Percentiles rank a stretch among this genome's conserved stretches.
Evolutionary conservation across 805 yeast species (phyloP).

Genomic region (Pichia gijzeniarum): DNA sequence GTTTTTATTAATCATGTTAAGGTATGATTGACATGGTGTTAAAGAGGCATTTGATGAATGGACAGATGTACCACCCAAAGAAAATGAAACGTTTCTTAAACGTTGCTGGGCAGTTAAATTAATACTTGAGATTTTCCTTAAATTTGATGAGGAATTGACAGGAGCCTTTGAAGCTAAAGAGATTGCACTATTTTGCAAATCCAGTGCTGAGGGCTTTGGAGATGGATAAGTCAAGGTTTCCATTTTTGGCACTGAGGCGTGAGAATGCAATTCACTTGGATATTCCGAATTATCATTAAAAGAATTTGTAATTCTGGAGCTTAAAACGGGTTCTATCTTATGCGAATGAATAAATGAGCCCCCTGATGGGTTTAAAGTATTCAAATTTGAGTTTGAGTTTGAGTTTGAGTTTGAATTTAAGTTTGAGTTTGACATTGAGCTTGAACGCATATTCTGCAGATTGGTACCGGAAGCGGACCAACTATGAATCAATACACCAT

Average conservation of each 20-base stretch:
- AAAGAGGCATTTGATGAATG: constrained; percentile 10
- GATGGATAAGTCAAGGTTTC: constrained; percentile 11
- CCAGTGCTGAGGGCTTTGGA: constrained; percentile 10
- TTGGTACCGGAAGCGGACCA: constrained; percentile 9
- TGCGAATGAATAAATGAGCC: constrained; percentile 10
- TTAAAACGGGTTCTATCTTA: background rate
- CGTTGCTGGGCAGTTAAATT: constrained; percentile 12
- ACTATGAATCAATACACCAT: constrained; percentile 10
- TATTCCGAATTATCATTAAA: background rate
- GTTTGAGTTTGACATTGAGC: background rate
- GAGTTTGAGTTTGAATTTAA: background rate
- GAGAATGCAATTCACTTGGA: constrained; percentile 12
- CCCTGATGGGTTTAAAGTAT: background rate
- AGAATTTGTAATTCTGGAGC: constrained; percentile 7
- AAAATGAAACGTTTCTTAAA: constrained; percentile 12
- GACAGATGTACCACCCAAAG: constrained; percentile 12
- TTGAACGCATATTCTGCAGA: background rate
- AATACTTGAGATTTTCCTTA: constrained; percentile 1
- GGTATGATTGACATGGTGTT: constrained; percentile 9
- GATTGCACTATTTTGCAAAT: constrained; percentile 7
- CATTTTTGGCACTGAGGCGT: constrained; percentile 8
- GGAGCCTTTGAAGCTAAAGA: constrained; percentile 7
- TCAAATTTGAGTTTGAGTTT: background rate
- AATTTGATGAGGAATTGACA: background rate
- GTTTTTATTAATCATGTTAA: constrained; percentile 18